Conservation (phyloP, 2,329 filamentous ascomycete genomes). For the Aspergillus puulaauensis region DNA sequence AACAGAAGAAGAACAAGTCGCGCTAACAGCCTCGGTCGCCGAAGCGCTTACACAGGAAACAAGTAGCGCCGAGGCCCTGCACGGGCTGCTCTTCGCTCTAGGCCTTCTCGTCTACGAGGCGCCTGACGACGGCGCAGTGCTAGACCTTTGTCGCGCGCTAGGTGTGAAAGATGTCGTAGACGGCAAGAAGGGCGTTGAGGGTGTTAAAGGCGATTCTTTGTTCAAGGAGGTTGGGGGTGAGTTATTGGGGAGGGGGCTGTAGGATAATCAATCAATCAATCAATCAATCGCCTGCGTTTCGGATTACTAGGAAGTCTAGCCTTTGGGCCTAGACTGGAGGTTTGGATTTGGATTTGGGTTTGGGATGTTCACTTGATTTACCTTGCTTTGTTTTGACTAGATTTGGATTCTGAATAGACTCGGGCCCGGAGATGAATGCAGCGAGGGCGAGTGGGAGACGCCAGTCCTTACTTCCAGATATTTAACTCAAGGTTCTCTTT, state of each 20-base stretch:
- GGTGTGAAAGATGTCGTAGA: slow-evolving; percentile 67
- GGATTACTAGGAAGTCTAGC: too few species aligned
- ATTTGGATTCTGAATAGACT: too few species aligned
- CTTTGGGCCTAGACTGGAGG: too few species aligned
- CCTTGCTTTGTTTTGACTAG: too few species aligned
- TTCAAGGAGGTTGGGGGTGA: slow-evolving; percentile 52
- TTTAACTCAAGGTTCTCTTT: too few species aligned
- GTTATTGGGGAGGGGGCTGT: slow-evolving; percentile 42
- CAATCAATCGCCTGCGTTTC: too few species aligned
- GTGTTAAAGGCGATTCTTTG: slow-evolving; percentile 45
- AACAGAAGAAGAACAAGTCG: slow-evolving; percentile 70
- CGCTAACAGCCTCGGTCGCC: slow-evolving; percentile 75
- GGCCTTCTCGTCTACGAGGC: slow-evolving; percentile 74
- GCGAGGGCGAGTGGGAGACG: too few species aligned
- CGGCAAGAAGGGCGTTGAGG: slow-evolving; percentile 50
- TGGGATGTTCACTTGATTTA: too few species aligned
- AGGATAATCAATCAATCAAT: background rate
- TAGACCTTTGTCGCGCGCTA: slow-evolving; percentile 75
- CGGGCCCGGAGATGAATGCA: too few species aligned
- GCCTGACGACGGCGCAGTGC: slow-evolving; percentile 69
- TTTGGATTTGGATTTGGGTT: too few species aligned
- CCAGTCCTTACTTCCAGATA: too few species aligned
- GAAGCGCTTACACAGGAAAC: slow-evolving; percentile 65
- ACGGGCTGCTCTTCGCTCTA: slow-evolving; percentile 72
- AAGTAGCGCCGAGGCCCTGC: slow-evolving; percentile 65